Evolutionary conservation across 2,329 filamentous ascomycete genomes (phyloP), one percentile per base, ranked within the genome.

Genomic region (Trichophyton rubrum): DNA sequence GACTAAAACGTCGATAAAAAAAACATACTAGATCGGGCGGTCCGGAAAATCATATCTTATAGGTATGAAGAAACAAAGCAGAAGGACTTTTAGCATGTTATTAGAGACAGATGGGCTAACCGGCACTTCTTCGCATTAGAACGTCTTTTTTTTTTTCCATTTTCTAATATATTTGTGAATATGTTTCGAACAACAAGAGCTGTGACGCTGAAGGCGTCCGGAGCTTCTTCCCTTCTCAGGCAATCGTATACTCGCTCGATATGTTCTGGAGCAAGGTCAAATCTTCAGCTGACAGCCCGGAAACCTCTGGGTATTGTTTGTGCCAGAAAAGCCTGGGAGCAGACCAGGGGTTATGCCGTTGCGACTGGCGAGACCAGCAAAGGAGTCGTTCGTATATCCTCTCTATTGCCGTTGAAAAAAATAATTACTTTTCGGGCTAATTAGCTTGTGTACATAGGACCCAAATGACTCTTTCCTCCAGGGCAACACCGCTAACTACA

Each of bases 401-500:
- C 38, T 69, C 58, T 61, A 45, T 15, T 61, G 43, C 59, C 47
- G 41, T 24, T 63, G 43, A 57, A 60, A 30, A 45, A 43, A 22
- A 45, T 35, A 41, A 41, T 30, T 24, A 43, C 57, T n/a, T 40
- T 56, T 59, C 33, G 15, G 15, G 5, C 61, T 62, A 38, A 38
- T 13, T 13, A 38, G 11, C 33, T 38, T 30, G 11, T 38, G 33
- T 38, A 38, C 33, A 20, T 64, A 84, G 82, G 90, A 96, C 73
- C 84, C 91, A 66, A 96, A 88, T 75, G 93, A 99, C 77, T 95
- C 86, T 78, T 99, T 99, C 82, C 83, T 99, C 64, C 89, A 90
- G 65, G 93, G 93, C 67, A 97, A 89, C 80, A 93, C 92, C 63
- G 93, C 93, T 77, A 96, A 95, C 80, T 99, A 99, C 79, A 90